Evolutionary conservation across 768 basidiomycete genomes (phyloP), one percentile per base, ranked within the genome.

Genomic region (Lactarius tabidus): DNA sequence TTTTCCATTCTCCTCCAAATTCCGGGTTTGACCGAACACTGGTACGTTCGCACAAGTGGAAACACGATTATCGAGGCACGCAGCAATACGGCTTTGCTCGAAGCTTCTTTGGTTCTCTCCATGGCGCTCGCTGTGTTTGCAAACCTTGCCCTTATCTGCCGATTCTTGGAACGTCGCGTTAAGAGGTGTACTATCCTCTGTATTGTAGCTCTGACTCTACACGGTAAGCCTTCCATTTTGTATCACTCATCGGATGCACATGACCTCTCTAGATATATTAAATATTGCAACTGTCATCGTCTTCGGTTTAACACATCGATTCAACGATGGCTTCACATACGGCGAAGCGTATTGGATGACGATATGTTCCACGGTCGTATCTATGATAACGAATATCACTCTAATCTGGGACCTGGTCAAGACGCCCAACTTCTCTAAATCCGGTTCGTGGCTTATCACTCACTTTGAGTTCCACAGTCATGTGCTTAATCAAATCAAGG

Each of bases 1-100:
- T 91, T 94, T 70, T 83, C 87, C 20, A 89, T 93, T 57, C 79
- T 94, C n/a, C 79, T 93, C 35, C 88, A 89, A 70, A 90, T 94
- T 33, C 92, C 92, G 1, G 88, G 88, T 18, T 75, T 93, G 14
- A 93, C 90, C 1, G 86, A 85, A 64, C 80, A 82, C 59, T 90
- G 89, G 90, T 90, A 86, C 67, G 81, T 88, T 63, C 81, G 80
- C 7, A 90, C 84, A 0, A 75, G 78, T 35, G 72, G 77, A 23
- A 75, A 82, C 64, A 48, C 79, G 29, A 74, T 77, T 5, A 75
- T 87, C 1, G 81, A 88, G 39, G 78, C 73, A 6, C 79, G 75
- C 57, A 72, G 73, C 15, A 92, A 92, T 61, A 79, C 90, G 0
- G 59, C 74, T 1, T 75, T 90, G 3, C 77, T 95, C 1, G 79